Percentiles rank a stretch among this genome's conserved stretches.
phyloP scores from a whole-genome alignment of 2,329 filamentous ascomycete species.

The Hypoxylon rubiginosum region DNA sequence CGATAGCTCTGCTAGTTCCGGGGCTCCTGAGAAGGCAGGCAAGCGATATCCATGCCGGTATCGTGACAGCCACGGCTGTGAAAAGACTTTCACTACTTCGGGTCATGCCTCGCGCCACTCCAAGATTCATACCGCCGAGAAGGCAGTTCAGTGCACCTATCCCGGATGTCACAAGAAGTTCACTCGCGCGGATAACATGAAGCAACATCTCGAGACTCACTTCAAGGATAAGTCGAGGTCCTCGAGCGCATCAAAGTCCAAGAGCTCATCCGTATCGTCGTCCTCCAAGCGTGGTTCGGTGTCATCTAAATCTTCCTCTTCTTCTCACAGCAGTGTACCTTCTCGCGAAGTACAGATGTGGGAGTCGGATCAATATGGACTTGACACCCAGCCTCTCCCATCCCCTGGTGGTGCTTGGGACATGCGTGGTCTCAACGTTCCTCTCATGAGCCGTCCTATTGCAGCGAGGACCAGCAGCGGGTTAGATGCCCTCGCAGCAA shows the following conservation, averaged over 20 bases:
- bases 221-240: constrained; percentile 72
- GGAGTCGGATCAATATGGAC: constrained; percentile 59
- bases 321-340: constrained; percentile 50
- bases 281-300: constrained; percentile 51
- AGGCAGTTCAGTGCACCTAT: constrained; percentile 77
- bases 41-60: constrained; percentile 83
- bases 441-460: constrained; percentile 61
- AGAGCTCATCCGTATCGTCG: constrained; percentile 46
- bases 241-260: constrained; percentile 54
- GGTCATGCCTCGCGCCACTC: constrained; percentile 88
- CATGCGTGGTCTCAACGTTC: constrained; percentile 60
- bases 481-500: constrained; percentile 68
- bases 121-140: constrained; percentile 86
- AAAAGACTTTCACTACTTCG: constrained; percentile 86
- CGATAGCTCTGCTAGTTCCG: constrained; percentile 60
- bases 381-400: constrained; percentile 51
- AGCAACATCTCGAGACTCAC: constrained; percentile 84
- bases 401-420: constrained; percentile 62
- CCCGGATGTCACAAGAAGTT: constrained; percentile 83
- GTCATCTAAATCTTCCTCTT: constrained; percentile 51
- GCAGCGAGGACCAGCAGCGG: constrained; percentile 62
- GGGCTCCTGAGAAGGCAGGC: constrained; percentile 61
- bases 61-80: constrained; percentile 77
- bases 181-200: constrained; percentile 88
- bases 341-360: constrained; percentile 55